Base-by-base conservation (phyloP, 352 stramenopile genomes). In the Globisporangium recalcitrans region DNA sequence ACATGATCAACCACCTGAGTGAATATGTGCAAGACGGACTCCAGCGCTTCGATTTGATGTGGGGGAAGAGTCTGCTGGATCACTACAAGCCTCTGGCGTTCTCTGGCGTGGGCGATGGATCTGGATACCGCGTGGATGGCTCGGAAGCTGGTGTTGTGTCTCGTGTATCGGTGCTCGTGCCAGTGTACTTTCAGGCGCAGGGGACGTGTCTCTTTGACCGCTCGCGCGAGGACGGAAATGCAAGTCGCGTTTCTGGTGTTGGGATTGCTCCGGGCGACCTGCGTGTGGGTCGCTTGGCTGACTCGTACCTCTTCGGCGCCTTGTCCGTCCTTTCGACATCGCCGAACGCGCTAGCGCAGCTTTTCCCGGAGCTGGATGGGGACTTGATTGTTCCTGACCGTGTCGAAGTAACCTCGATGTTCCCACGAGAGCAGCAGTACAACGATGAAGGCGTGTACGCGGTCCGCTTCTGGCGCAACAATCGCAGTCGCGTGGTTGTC, bases 391-490 rank as follows among this genome's bases (percentile, higher is more conserved):
- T 69, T 2, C 70, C 72, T 2, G 83, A 93, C 49, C 77, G 73
- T 6, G 78, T 91, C 4, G 80, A 93, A 60, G 59, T 86, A n/a
- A 60, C 63, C 3, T 65, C 75, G 2, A 56, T 64, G 22, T 80
- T 78, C 31, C 80, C 79, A 8, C 83, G 77, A 48, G 83, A 95
- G 62, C 85, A 95, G 46, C 83, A 93, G 65, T 95, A 93, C 65
- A 95, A 95, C 47, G 85, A 95, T 60, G 83, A 93, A 57, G 85
- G 85, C n/a, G 80, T 95, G 59, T 95, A 95, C 60, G 82, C 82
- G 44, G 85, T 95, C 9, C 82, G 85, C 16, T 91, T 95, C 52
- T 95, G 83, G 83, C 76, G 84, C 31, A 90, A 90, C 65, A 85
- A 94, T 46, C 82, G 82, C 59, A 92, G 82, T 46, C 84, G 84